Base-by-base conservation (phyloP, 2,329 filamentous ascomycete genomes). In the Ascochyta fabae region DNA sequence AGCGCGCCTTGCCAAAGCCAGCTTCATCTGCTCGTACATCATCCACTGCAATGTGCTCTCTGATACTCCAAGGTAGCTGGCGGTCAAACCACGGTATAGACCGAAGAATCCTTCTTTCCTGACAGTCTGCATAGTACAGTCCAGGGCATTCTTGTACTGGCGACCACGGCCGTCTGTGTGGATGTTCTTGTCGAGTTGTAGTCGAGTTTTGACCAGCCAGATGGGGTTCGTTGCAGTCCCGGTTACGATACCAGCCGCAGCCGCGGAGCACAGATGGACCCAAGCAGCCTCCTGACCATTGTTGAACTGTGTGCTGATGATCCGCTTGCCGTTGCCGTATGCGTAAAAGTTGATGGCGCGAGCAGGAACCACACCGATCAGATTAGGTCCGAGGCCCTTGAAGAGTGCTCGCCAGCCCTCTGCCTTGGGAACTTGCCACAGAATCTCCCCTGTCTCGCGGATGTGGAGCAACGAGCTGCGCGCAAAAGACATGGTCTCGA, bases 21-120 rank as follows among this genome's bases (percentile, higher is more conserved):
- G 80, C 83, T 97, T 98, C 82, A 96, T 87, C 75, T 93, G 89
- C 79, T 98, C 93, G 77, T 97, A 98, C 66, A 97, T 79, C 69
- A 96, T 88, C 92, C 92, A 96, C 75, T 98, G 93, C 68, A 96
- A 77, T 5, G 93, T 95, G 62, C 88, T 93, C 80, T 97, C 94
- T 2, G 89, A 89, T 19, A 96, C 92, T 23, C 94, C 93, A 0
- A 98, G 81, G 72, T 97, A 98, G 70, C 90, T 95, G 31, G 93
- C 93, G 64, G 89, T 95, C 78, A 98, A 84, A 46, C 93, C 93
- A 70, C 92, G 90, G 78, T 97, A 98, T 56, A 98, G 80, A 2
- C 92, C 92, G 33, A 84, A 80, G 41, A 96, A 77, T 0, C 94
- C 94, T 74, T 98, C 93, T 57, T 91, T 82, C 22, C 88, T 84